Percentiles rank a stretch among this genome's conserved stretches.
phyloP scores from a whole-genome alignment of 371 early-diverging fungal species.

The Actinomucor elegans region DNA sequence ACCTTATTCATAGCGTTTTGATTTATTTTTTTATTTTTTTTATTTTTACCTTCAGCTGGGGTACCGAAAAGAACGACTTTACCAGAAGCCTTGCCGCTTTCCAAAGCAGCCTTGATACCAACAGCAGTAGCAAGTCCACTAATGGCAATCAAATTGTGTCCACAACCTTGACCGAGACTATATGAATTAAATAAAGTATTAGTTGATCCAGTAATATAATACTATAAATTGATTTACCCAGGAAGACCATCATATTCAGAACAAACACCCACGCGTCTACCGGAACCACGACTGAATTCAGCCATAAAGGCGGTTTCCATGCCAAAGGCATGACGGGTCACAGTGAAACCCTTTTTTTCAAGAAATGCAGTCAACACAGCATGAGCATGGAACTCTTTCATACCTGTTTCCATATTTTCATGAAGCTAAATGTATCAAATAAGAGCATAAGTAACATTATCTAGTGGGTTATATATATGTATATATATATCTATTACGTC shows the following conservation, averaged over 20 bases:
- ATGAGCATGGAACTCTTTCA: constrained; percentile 61
- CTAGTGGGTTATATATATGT: background rate
- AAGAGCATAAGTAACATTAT: no score
- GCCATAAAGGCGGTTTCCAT: constrained; percentile 66
- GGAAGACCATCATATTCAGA: constrained; percentile 72
- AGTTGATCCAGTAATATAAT: background rate
- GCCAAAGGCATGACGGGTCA: constrained; percentile 55
- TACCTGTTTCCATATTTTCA: constrained; percentile 58
- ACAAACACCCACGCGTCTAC: constrained; percentile 54
- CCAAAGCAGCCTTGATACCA: constrained; percentile 58
- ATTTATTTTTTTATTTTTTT: background rate
- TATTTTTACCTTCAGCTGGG: constrained; percentile 65
- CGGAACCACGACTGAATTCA: constrained; percentile 46
- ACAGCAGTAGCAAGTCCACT: constrained; percentile 69
- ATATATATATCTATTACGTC: no score
- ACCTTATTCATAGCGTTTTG: no score
- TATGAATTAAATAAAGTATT: no score
- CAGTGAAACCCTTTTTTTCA: constrained; percentile 53
- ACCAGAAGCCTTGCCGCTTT: constrained; percentile 53
- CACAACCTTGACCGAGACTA: constrained; percentile 66
- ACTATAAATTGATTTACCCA: constrained; percentile 22
- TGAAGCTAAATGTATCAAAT: no score
- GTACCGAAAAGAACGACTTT: constrained; percentile 75
- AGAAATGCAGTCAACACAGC: constrained; percentile 55
- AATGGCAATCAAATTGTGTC: constrained; percentile 71